These are phyloP conservation scores for Neoscytalidium dimidiatum DNA, from an alignment of 2,329 filamentous ascomycete species.

Conservation along the genomic window DNA sequence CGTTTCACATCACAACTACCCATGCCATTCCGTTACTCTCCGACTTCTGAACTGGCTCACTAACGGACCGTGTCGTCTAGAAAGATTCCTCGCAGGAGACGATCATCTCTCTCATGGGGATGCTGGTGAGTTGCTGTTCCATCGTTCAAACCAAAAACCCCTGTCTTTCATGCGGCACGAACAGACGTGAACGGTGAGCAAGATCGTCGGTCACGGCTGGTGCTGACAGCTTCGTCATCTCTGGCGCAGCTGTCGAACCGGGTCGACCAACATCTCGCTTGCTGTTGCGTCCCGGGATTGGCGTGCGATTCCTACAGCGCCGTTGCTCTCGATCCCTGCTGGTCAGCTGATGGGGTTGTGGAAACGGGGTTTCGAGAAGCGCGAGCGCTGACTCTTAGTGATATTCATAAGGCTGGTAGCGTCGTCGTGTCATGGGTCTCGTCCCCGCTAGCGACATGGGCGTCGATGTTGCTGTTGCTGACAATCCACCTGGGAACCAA, in stretches of 20 bases:
- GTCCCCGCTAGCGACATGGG: slow-evolving; percentile 71
- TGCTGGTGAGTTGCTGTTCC: slow-evolving; percentile 61
- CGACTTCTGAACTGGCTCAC: not conserved
- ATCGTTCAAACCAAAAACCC: not conserved
- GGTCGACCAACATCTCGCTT: slow-evolving; percentile 1
- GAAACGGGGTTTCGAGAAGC: slow-evolving; percentile 11
- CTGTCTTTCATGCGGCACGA: not conserved
- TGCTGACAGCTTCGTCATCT: not conserved
- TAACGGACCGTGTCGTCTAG: slow-evolving; percentile 31
- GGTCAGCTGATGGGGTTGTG: slow-evolving; percentile 7
- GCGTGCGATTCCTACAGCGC: not conserved
- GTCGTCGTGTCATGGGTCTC: slow-evolving; percentile 77
- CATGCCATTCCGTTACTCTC: not conserved
- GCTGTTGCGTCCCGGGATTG: not conserved
- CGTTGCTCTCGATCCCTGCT: not conserved
- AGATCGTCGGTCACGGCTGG: not conserved
- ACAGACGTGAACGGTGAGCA: not conserved
- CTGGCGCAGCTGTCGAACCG: not conserved
- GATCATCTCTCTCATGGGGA: slow-evolving; percentile 82
- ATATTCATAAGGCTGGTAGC: slow-evolving; percentile 61
- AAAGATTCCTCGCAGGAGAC: slow-evolving; percentile 96
- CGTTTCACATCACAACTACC: slow-evolving; percentile 1
- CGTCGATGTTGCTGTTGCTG: slow-evolving; percentile 70
- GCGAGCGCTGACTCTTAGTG: slow-evolving; percentile 14
- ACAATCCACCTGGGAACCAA: slow-evolving; percentile 80